Evolutionary conservation across 331 rosid genomes (phyloP).

Genomic region (Malus hybrid): DNA sequence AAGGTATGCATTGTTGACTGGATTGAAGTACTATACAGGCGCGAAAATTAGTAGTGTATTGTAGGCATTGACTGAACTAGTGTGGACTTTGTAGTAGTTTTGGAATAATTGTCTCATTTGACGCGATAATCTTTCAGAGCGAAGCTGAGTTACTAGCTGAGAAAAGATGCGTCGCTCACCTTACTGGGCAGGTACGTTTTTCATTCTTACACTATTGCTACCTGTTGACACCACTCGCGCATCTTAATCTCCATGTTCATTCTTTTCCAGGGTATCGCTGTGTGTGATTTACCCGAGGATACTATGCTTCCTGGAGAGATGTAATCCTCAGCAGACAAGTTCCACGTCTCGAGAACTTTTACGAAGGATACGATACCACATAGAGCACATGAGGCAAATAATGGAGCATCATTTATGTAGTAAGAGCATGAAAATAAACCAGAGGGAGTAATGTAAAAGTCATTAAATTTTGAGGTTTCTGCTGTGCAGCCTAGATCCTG

Average conservation of each 20-base stretch:
- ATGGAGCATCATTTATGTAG: not conserved
- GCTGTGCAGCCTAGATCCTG: not conserved
- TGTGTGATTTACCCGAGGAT: conserved; percentile 91
- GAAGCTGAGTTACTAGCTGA: conserved; percentile 93
- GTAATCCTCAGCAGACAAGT: conserved; percentile 22
- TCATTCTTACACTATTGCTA: not conserved
- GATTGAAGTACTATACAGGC: no score
- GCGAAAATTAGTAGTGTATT: not conserved
- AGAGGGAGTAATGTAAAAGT: not conserved
- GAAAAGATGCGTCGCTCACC: conserved; percentile 95
- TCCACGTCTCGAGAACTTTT: not conserved
- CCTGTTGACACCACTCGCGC: not conserved
- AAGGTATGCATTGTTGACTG: conserved; percentile 32
- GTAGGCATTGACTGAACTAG: not conserved
- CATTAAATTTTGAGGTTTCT: conserved; percentile 9
- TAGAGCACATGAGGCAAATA: not conserved
- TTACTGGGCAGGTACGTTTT: conserved; percentile 72
- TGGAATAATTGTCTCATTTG: not conserved
- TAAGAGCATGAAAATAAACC: conserved; percentile 6
- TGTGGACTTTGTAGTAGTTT: not conserved
- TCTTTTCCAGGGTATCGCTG: conserved; percentile 58
- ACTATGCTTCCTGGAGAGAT: conserved; percentile 98
- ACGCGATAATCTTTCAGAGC: conserved; percentile 41
- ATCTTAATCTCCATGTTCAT: not conserved
- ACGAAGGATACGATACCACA: not conserved